Base-by-base conservation (phyloP, 2,329 filamentous ascomycete genomes). In the Calonectria henricotiae region DNA sequence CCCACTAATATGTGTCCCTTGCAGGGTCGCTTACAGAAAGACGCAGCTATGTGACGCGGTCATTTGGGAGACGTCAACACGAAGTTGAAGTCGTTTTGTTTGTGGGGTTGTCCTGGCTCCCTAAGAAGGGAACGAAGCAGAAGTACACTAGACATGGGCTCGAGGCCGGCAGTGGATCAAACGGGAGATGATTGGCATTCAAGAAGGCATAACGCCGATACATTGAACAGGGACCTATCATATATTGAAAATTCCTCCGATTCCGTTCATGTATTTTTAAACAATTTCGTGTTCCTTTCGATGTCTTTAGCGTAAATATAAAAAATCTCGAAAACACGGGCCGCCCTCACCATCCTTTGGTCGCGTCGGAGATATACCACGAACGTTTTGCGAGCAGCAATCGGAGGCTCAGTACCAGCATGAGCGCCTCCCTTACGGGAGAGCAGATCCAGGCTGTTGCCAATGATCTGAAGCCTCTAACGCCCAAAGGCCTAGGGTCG, bases 381-480 rank as follows among this genome's bases (percentile, higher is more conserved):
- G 20, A 17, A 32, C 32, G 32, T 25, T 20, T 39, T 58, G 32
- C 12, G 51, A 20, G 32, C 51, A 13, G 12, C 12, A 39, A 12
- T 17, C 32, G 39, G 35, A 39, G 20, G 11, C 32, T 20, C 20
- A 58, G 32, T 23, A 37, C 51, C 2, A 58, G 35, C 12, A 58
- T 58, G 51, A 37, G 32, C 51, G 32, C 51, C 12, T 58, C 51
- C 35, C 51, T 58, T 30, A 58, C 51, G 32, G 61, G 55, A 8
- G 55, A 61, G 39, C 55, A 43, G 27, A 61, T 41, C 12, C 23
- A 61, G 55, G 55, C 55, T 41, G 20, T 61, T 11, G 55, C 39
- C 23, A 43, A 61, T 15, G 23, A 41, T 17, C 55, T 61, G 15
- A 32, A 61, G 27, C 55, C 55, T 5, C 39, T 61, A n/a, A 32